Evolutionary conservation across 495 filamentous ascomycete genomes (phyloP), one percentile per base, ranked within the genome.

Genomic region (Aspergillus avenaceus): DNA sequence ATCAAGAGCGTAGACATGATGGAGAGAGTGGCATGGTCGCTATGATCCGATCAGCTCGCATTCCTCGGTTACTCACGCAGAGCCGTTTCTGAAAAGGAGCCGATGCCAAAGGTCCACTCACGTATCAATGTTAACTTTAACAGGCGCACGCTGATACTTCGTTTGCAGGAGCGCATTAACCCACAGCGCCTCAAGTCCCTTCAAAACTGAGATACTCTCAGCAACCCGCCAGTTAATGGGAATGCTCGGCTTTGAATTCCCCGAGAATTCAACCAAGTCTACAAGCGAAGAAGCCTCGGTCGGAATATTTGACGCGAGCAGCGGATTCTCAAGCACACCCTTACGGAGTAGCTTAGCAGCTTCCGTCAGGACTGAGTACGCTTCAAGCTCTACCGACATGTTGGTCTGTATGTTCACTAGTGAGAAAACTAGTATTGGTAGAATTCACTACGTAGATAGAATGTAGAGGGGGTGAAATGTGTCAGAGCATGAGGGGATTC

Each of bases 181-280:
- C 23, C 69, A 66, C 34, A 72, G 74, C 22, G 74, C 81, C 61
- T 85, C 82, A n/a, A 85, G 60, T 4, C 74, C 80, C 56, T 84
- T 85, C 45, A 84, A 67, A 7, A 80, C 78, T 8, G 77, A 75
- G 7, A 71, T 70, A 14, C 76, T 74, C 56, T 85, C 80, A 13
- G 81, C 78, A 52, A 84, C 78, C 51, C 78, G 78, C 49, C 84
- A 66, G 36, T 60, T 60, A 16, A 60, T 36, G 0, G 57, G 53
- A 12, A 56, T 45, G 16, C 21, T 48, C 3, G 56, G 47, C 14
- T 37, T 31, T 5, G 1, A 12, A n/a, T 41, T 44, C 1, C 52
- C 56, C 4, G 27, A 11, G 16, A 47, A 52, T 8, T 47, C 8
- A 4, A 59, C 47, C 16, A 24, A 23, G n/a, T 45, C 22, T 5